These are phyloP conservation scores for Sporormia fimetaria DNA, from an alignment of 495 filamentous ascomycete species.

Conservation along the genomic window DNA sequence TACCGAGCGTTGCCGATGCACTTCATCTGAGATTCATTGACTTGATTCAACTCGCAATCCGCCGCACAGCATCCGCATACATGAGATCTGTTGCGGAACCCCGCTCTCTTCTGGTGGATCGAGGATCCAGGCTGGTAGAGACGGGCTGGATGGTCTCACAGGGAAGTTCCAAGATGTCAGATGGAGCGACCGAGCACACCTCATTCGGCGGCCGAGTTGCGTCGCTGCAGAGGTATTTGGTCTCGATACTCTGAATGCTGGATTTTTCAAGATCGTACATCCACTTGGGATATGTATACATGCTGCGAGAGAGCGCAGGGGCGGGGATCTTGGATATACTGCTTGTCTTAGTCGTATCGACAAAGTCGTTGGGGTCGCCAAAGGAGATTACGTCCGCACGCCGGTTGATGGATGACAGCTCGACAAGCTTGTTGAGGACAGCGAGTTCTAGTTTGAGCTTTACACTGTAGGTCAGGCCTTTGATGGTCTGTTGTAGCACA, in stretches of 20 bases:
- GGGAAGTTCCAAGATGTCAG: conserved; percentile 6
- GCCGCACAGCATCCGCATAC: conserved; percentile 16
- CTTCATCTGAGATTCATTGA: no score
- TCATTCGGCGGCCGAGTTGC: conserved; percentile 4
- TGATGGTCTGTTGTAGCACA: conserved; percentile 15
- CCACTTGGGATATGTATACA: conserved; percentile 21
- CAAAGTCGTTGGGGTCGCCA: conserved; percentile 18
- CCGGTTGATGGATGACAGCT: conserved; percentile 11
- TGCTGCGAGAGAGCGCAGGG: conserved; percentile 8
- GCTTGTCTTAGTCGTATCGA: conserved; percentile 13
- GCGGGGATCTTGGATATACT: conserved; percentile 14
- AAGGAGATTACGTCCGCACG: conserved; percentile 2
- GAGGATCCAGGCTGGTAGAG: conserved; percentile 3
- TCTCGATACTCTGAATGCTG: conserved; percentile 11
- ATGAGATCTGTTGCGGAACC: conserved; percentile 17
- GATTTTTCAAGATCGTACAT: conserved; percentile 18
- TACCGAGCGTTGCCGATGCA: no score
- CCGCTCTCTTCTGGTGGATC: conserved; percentile 4
- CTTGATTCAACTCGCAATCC: conserved; percentile 7
- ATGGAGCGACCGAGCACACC: conserved; percentile 1
- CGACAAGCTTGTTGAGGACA: conserved; percentile 20
- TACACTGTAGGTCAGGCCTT: conserved; percentile 19
- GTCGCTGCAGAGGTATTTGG: conserved; percentile 10
- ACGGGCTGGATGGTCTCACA: conserved; percentile 10
- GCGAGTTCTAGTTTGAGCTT: conserved; percentile 24